A percentile compares a stretch with the other conserved stretches of the same genome.
Evolutionary conservation across 108 stramenopile genomes (phyloP).

Genomic region (Conticribra weissflogii): DNA sequence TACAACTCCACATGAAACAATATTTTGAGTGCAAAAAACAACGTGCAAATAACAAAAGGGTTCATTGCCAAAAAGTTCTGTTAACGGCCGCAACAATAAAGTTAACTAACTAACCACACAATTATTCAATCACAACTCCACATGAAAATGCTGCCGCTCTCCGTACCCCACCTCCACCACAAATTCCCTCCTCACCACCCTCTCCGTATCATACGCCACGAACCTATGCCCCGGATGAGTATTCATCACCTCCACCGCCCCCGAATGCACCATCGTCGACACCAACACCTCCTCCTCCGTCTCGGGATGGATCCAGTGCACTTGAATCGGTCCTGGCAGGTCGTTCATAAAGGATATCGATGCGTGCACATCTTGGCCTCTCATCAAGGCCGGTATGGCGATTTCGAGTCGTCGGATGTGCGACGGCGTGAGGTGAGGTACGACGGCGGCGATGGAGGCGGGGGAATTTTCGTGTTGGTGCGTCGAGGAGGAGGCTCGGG

Average conservation of each 20-base stretch:
- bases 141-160: constrained; percentile 34
- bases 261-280: constrained; percentile 35
- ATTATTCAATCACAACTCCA: constrained; percentile 37
- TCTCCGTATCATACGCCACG: constrained; percentile 51
- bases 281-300: constrained; percentile 50
- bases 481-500: constrained; percentile 26
- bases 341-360: constrained; percentile 58
- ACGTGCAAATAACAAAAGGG: too few species aligned
- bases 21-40: too few species aligned
- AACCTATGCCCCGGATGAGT: constrained; percentile 61
- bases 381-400: constrained; percentile 57
- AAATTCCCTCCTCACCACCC: constrained; percentile 32
- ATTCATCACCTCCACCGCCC: constrained; percentile 29
- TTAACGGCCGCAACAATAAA: too few species aligned
- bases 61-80: too few species aligned
- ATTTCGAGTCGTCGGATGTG: constrained; percentile 34
- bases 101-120: not conserved
- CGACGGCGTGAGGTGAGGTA: constrained; percentile 25
- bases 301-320: constrained; percentile 54
- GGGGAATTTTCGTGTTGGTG: constrained; percentile 51
- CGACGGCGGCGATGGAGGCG: constrained; percentile 46
- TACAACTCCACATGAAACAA: too few species aligned
- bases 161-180: constrained; percentile 40
- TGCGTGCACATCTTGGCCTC: constrained; percentile 46
- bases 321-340: constrained; percentile 47